Base-by-base conservation (phyloP, 108 stramenopile genomes). In the Fragilaria crotonensis region DNA sequence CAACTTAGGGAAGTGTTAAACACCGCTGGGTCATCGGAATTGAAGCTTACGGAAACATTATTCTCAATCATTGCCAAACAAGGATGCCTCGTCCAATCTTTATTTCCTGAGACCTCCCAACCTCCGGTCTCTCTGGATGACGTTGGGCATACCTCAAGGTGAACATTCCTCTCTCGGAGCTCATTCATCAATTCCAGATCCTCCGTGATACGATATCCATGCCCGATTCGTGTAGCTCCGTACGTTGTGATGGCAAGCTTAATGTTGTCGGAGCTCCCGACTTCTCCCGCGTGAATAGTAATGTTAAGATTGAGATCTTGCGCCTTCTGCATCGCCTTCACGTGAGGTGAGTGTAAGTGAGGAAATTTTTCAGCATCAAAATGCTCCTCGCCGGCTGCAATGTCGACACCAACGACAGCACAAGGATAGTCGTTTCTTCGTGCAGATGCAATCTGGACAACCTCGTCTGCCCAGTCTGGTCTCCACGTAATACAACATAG, bases 321-420 rank as follows among this genome's bases (percentile, higher is more conserved):
- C 0, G 85, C 85, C 22, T 56, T 72, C 56, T 67, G 62, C 44
- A 81, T 65, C 57, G 82, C 79, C 9, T 73, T 58, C 5, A 52
- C 60, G 59, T 87, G 81, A 4, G 72, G 68, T 33, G 75, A 19
- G 30, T 76, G 62, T 19, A 78, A 62, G 14, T 78, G 45, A 0
- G 73, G 57, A 41, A 64, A 50, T 20, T 52, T 51, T 11, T 64
- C 69, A 33, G 32, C 23, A 48, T 78, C 65, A 62, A 83, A 87
- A 64, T 87, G 85, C 32, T 74, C 70, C 50, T 87, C 85, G 1
- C 85, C 85, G 23, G 85, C 81, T 2, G 85, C 85, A 70, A 87
- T 75, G 55, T 87, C 85, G 0, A 87, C 54, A 1, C 79, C 85
- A 9, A 87, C 81, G 9, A 81, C 75, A 2, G 72, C 74, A 68